Base-by-base conservation (phyloP, 2,329 filamentous ascomycete genomes). In the Botrytis byssoidea region DNA sequence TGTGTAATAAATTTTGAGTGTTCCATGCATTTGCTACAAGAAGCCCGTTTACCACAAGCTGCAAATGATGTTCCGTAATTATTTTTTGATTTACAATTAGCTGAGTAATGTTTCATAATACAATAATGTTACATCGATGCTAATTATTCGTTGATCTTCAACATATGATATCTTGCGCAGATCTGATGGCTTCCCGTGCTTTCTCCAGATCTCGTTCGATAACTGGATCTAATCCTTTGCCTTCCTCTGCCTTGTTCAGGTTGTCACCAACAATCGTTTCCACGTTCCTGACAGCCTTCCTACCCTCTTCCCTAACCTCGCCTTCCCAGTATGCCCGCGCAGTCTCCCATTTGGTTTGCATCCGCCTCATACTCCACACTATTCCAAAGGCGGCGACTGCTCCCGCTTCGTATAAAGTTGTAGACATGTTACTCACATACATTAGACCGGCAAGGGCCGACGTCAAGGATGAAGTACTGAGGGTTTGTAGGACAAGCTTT, bases 401-500 rank as follows among this genome's bases (percentile, higher is more conserved):
- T 37, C 89, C 88, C 14, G 88, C 88, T 79, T 91, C 89, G 79
- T 90, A 91, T 0, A 88, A 74, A 4, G 84, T 84, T 0, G 85
- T 85, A 1, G 88, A 85, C 32, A 87, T 83, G 0, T 85, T 86
- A 2, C 87, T 89, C 12, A 89, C 77, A 78, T 91, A 91, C 2
- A 88, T 83, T 16, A 91, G 83, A 0, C 82, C 86, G 0, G 86
- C 87, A 0, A 91, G 83, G 0, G 85, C 85, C 0, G 79, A 84
- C 0, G 88, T 88, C 4, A 92, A 83, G 7, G 89, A 89, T 0
- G 93, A 92, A 0, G 93, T 93, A 70, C 90, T 91, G 0, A 81
- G 59, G 0, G 93, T 92, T 79, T 94, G 90, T 7, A 97, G 81
- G 7, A 97, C 90, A 2, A 95, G 88, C 73, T 87, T 89, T 82